Evolutionary conservation across 2,329 filamentous ascomycete genomes (phyloP).

Genomic region (Hortaea sp.): DNA sequence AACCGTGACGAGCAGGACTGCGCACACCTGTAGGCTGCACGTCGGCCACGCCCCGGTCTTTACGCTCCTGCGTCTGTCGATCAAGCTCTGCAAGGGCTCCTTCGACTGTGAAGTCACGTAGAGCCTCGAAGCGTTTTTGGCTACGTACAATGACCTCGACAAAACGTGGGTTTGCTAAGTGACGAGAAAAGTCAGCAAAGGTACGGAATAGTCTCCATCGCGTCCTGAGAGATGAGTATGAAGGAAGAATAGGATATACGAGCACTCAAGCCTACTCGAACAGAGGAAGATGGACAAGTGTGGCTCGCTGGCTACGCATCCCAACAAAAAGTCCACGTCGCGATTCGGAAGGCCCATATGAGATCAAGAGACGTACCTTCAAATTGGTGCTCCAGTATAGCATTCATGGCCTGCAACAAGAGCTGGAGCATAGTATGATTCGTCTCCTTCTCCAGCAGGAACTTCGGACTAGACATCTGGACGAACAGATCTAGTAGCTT

Average conservation of each 20-base stretch:
- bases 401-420: slow-evolving; percentile 78
- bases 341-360: not conserved
- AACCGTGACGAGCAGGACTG: slow-evolving; percentile 41
- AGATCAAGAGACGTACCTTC: slow-evolving; percentile 12
- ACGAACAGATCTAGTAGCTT: slow-evolving; percentile 81
- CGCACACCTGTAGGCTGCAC: slow-evolving; percentile 20
- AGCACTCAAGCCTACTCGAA: too few species aligned
- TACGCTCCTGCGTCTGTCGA: slow-evolving; percentile 61
- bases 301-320: too few species aligned
- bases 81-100: slow-evolving; percentile 88
- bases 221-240: too few species aligned
- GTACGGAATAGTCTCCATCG: not conserved
- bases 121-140: slow-evolving; percentile 70
- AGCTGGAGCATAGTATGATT: slow-evolving; percentile 77
- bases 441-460: slow-evolving; percentile 81
- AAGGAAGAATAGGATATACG: too few species aligned
- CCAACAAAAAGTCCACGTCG: too few species aligned
- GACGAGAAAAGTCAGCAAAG: not conserved
- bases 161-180: slow-evolving; percentile 65
- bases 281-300: too few species aligned
- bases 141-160: slow-evolving; percentile 71
- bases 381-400: slow-evolving; percentile 73
- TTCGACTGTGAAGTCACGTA: slow-evolving; percentile 82
- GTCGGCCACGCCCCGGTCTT: slow-evolving; percentile 25
- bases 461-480: slow-evolving; percentile 88